These are phyloP conservation scores for Hypomontagnella submonticulosa DNA, from an alignment of 495 filamentous ascomycete genomes.

Conservation along the genomic window DNA sequence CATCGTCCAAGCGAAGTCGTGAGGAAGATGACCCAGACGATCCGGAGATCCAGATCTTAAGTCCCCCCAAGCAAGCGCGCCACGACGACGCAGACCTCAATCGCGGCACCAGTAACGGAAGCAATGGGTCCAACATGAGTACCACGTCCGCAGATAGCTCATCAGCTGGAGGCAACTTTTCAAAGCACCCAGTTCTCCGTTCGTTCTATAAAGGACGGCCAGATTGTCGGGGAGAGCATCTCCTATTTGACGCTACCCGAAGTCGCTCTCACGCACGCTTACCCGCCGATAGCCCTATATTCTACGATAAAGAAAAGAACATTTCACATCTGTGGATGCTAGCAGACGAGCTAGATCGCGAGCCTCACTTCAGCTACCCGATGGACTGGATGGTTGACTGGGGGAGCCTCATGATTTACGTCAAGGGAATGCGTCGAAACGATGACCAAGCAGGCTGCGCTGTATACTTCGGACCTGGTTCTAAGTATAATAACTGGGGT, in stretches of 20 bases:
- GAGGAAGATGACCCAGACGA: neutral
- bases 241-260: too few relatives aligned
- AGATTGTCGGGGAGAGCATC: too few relatives aligned
- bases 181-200: too few relatives aligned
- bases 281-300: too few relatives aligned
- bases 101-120: neutral
- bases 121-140: neutral
- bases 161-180: too few relatives aligned
- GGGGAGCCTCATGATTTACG: neutral
- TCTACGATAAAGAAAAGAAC: too few relatives aligned
- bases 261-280: too few relatives aligned
- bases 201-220: too few relatives aligned
- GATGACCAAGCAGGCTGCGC: neutral
- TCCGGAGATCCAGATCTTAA: neutral
- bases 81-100: neutral
- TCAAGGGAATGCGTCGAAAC: neutral
- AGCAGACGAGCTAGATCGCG: too few relatives aligned
- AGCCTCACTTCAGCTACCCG: too few relatives aligned
- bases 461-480: neutral
- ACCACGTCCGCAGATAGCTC: too few relatives aligned
- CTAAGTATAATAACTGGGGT: neutral
- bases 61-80: neutral
- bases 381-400: neutral
- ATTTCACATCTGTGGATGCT: too few relatives aligned
- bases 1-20: neutral